Percentiles rank a stretch among this genome's conserved stretches.
phyloP scores from a whole-genome alignment of 225 moss, liverwort and hornwort species.

The Neckera pumila region DNA sequence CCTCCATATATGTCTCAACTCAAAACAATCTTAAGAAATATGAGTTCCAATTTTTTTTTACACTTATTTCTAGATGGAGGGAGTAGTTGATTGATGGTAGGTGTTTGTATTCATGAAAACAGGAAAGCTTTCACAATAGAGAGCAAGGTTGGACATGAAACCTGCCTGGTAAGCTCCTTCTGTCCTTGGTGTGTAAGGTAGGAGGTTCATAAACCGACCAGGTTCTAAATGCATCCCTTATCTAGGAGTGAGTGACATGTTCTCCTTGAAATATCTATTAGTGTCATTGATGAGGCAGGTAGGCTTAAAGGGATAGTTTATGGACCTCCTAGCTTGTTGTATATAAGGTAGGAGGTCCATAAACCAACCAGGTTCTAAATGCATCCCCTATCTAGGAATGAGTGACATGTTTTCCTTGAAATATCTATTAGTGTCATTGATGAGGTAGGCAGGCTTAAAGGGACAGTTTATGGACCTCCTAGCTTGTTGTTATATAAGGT shows the following conservation, averaged over 20 bases:
- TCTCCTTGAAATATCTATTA: not conserved
- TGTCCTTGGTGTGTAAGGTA: not conserved
- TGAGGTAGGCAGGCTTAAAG: not conserved
- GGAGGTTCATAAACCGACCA: not conserved
- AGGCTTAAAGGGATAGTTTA: not conserved
- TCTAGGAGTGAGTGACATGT: not conserved
- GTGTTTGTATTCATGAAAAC: not conserved
- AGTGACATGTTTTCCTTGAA: not conserved
- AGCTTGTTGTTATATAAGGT: not conserved
- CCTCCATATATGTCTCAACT: not conserved
- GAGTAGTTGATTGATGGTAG: not conserved
- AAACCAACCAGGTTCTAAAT: not conserved
- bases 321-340: not conserved
- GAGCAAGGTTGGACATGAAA: slow-evolving; percentile 25
- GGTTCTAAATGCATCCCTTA: not conserved
- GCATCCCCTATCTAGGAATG: not conserved
- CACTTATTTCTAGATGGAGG: not conserved
- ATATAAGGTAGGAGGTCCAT: not conserved
- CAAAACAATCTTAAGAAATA: not conserved
- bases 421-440: not conserved
- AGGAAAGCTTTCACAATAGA: slow-evolving; percentile 20
- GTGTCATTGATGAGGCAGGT: not conserved
- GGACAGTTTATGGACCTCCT: not conserved
- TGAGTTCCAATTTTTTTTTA: too few relatives aligned
- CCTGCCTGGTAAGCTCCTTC: slow-evolving; percentile 1